These are phyloP conservation scores for Fusarium verticillioides DNA, from an alignment of 2,329 filamentous ascomycete species.

Conservation along the genomic window DNA sequence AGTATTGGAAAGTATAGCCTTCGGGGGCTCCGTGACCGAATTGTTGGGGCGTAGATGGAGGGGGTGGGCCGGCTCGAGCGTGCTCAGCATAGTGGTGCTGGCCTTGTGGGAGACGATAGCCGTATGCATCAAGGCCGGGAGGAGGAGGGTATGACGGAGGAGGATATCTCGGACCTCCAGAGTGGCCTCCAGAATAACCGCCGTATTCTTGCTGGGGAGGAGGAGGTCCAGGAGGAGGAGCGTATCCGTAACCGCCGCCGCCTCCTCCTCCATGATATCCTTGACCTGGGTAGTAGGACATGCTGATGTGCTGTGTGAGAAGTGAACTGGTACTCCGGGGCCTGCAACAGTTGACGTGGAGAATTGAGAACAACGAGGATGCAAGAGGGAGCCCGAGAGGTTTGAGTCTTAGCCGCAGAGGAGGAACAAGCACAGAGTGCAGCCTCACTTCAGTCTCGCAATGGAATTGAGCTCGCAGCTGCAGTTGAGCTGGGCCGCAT, in stretches of 20 bases:
- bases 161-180: conserved; percentile 43
- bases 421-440: conserved; percentile 16
- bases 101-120: conserved; percentile 54
- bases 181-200: conserved; percentile 36
- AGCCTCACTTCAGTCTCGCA: conserved; percentile 14
- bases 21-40: conserved; percentile 76
- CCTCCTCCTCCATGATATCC: conserved; percentile 56
- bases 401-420: background rate
- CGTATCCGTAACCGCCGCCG: conserved; percentile 47
- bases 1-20: conserved; percentile 80
- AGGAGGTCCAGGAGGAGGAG: conserved; percentile 43
- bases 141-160: conserved; percentile 56
- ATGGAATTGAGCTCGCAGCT: background rate
- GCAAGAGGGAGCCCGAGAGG: conserved; percentile 22
- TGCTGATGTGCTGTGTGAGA: conserved; percentile 32
- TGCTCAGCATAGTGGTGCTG: conserved; percentile 44
- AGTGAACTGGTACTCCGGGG: conserved; percentile 1
- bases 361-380: conserved; percentile 6
- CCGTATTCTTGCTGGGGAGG: conserved; percentile 41
- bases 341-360: conserved; percentile 4
- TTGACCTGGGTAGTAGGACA: conserved; percentile 57
- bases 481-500: conserved; percentile 3
- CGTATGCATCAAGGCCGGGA: conserved; percentile 57
- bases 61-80: conserved; percentile 53
- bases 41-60: conserved; percentile 62